phyloP scores from a whole-genome alignment of 148 eudicot genomes.

The Rheum nobile region DNA sequence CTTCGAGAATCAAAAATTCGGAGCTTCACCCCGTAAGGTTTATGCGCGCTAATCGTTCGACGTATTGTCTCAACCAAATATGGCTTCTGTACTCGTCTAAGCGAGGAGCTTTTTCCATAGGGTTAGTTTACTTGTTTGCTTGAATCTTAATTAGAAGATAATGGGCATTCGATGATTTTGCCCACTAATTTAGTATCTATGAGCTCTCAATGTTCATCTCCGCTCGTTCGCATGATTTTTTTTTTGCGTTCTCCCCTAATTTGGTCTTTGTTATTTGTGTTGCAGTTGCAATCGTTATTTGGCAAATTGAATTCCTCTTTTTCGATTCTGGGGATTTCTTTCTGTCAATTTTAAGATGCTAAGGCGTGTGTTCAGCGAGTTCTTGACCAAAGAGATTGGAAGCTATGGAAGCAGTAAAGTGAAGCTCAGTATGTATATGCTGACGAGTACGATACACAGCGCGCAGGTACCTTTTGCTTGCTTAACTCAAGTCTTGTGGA shows the following conservation, averaged over 20 bases:
- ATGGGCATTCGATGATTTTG: background rate
- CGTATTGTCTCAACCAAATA: background rate
- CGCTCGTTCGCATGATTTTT: background rate
- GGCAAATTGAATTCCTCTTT: background rate
- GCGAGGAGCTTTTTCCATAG: background rate
- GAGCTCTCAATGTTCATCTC: background rate
- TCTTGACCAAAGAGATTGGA: constrained; percentile 19
- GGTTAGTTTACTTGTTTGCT: background rate
- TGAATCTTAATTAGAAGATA: background rate
- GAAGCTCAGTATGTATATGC: constrained; percentile 22
- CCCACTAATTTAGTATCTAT: background rate
- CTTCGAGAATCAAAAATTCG: background rate
- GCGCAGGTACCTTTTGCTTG: constrained; percentile 28
- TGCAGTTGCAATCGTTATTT: background rate
- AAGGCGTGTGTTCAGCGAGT: constrained; percentile 22
- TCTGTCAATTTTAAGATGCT: constrained; percentile 19
- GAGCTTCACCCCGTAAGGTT: background rate
- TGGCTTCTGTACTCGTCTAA: background rate
- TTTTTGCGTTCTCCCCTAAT: background rate
- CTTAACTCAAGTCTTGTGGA: background rate
- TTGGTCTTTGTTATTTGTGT: background rate
- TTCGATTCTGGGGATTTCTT: background rate
- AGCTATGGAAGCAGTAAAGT: constrained; percentile 21
- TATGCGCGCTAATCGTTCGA: background rate
- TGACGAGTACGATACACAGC: constrained; percentile 25